Conservation (phyloP, 1,284 basidiomycete species). For the Mycena sp. region DNA sequence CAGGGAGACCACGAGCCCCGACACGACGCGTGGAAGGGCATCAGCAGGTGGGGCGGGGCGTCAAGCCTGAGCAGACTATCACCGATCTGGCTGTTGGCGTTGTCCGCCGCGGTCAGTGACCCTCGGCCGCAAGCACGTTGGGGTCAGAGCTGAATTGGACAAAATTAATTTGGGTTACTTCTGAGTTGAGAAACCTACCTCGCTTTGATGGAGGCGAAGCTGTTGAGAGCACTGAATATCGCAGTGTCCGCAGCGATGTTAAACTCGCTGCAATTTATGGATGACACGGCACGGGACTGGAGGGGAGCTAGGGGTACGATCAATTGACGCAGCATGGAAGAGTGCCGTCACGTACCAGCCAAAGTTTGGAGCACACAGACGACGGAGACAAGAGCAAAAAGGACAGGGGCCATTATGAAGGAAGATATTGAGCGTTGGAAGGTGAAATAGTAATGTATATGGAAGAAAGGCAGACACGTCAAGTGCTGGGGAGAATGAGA, state of each 20-base stretch:
- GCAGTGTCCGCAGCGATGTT: not conserved
- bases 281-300: not conserved
- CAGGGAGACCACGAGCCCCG: not conserved
- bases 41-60: no score
- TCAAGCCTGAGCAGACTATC: not conserved
- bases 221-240: not conserved
- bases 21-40: no score
- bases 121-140: not conserved
- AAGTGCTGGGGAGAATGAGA: not conserved
- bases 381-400: not conserved
- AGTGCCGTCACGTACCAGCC: not conserved
- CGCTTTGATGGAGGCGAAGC: not conserved
- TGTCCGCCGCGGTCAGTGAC: not conserved
- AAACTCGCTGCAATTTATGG: not conserved
- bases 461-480: slow-evolving; percentile 1
- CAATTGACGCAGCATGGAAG: not conserved
- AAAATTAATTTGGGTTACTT: not conserved
- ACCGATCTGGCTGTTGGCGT: not conserved
- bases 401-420: not conserved
- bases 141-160: not conserved
- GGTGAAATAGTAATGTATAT: not conserved
- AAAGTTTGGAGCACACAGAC: not conserved
- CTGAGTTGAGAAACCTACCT: not conserved
- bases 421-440: not conserved
- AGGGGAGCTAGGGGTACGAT: not conserved